phyloP scores from a whole-genome alignment of 495 filamentous ascomycete genomes.

The Penicillium waksmanii region DNA sequence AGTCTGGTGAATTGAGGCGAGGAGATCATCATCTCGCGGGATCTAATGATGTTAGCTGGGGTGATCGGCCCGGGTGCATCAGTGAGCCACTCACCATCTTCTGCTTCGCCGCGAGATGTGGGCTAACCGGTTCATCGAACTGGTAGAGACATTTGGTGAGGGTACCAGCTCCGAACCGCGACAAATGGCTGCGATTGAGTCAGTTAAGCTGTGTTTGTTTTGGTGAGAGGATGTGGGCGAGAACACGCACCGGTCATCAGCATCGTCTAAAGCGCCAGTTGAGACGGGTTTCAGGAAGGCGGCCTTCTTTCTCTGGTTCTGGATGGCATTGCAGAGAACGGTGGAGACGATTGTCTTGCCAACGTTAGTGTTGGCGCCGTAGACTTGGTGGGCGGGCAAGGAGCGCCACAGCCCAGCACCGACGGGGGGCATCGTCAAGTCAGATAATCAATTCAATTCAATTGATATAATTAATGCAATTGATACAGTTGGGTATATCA shows the following conservation, averaged over 20 bases:
- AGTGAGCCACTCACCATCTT: constrained; percentile 27
- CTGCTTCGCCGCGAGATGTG: constrained; percentile 66
- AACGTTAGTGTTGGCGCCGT: constrained; percentile 79
- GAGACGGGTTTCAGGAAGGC: constrained; percentile 78
- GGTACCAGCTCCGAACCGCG: constrained; percentile 52
- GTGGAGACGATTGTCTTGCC: constrained; percentile 80
- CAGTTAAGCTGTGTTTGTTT: background rate
- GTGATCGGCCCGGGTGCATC: background rate
- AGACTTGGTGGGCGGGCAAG: constrained; percentile 68
- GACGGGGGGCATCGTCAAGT: constrained; percentile 39
- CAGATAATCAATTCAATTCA: background rate
- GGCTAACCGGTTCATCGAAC: constrained; percentile 71
- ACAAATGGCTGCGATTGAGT: constrained; percentile 55
- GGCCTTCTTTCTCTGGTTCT: constrained; percentile 49
- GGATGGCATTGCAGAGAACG: constrained; percentile 64
- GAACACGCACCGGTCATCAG: constrained; percentile 62
- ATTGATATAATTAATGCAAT: background rate
- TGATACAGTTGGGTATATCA: background rate
- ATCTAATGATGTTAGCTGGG: constrained; percentile 28
- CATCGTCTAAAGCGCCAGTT: constrained; percentile 66
- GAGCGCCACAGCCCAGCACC: constrained; percentile 61
- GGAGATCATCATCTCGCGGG: constrained; percentile 52
- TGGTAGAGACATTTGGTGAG: constrained; percentile 66
- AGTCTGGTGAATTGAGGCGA: constrained; percentile 50
- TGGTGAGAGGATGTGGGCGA: background rate